These are phyloP conservation scores for Udeniomyces megalosporus DNA, from an alignment of 768 basidiomycete species.

Conservation along the genomic window DNA sequence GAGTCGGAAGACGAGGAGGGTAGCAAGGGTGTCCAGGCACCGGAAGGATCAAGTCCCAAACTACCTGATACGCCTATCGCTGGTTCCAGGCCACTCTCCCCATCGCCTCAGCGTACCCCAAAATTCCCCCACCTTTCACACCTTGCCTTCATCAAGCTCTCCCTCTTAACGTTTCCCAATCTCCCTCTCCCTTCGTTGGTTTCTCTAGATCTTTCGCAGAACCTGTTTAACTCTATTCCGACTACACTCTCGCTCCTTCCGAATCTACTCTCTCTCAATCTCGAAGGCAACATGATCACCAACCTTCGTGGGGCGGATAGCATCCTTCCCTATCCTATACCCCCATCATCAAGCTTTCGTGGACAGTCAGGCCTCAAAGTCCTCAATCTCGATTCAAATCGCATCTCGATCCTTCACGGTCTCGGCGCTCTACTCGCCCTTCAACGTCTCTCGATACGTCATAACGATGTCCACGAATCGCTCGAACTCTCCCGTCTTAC, in stretches of 20 bases:
- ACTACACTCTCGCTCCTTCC: conserved; percentile 61
- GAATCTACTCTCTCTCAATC: conserved; percentile 8
- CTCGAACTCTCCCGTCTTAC: conserved; percentile 9
- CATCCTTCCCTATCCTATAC: not conserved
- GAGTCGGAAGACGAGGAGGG: not conserved
- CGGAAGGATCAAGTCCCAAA: not conserved
- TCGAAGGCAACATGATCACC: conserved; percentile 15
- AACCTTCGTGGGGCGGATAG: conserved; percentile 7
- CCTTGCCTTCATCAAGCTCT: conserved; percentile 70
- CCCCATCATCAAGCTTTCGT: not conserved
- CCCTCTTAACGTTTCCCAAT: conserved; percentile 63
- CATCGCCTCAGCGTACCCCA: conserved; percentile 43
- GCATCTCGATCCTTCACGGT: conserved; percentile 13
- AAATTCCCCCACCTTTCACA: conserved; percentile 43
- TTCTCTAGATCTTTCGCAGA: conserved; percentile 88
- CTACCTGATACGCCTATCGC: conserved; percentile 33
- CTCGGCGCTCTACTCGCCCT: not conserved
- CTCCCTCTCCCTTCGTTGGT: conserved; percentile 52
- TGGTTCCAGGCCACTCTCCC: too few relatives aligned
- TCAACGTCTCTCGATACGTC: conserved; percentile 8
- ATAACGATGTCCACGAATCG: conserved; percentile 7
- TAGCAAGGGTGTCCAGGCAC: not conserved
- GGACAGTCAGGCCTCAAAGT: conserved; percentile 1
- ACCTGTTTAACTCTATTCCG: conserved; percentile 91
- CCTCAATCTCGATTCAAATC: conserved; percentile 13